phyloP scores from a whole-genome alignment of 2,329 filamentous ascomycete genomes.

The Fusarium tjaetaba region DNA sequence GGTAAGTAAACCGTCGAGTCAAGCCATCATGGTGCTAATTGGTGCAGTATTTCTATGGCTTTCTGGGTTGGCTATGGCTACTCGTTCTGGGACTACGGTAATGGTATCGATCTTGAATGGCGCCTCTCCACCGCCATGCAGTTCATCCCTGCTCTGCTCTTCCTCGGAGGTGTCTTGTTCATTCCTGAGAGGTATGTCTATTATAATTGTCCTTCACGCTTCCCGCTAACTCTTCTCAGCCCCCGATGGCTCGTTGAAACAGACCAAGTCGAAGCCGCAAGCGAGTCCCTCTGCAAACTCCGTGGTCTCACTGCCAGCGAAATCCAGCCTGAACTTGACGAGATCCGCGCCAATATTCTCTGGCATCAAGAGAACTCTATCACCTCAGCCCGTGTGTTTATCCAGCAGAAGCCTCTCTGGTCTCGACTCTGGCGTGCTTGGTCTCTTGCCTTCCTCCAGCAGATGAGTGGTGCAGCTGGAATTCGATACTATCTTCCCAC shows the following conservation, averaged over 20 bases:
- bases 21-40: neutral
- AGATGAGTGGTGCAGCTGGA: slow-evolving; percentile 16
- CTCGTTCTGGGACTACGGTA: slow-evolving; percentile 14
- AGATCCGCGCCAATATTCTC: slow-evolving; percentile 20
- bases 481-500: slow-evolving; percentile 18
- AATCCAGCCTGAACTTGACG: slow-evolving; percentile 16
- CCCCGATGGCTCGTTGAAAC: slow-evolving; percentile 19
- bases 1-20: neutral
- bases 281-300: neutral
- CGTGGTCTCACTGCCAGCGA: neutral
- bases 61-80: slow-evolving; percentile 25
- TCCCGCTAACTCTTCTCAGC: neutral
- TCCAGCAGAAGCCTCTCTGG: slow-evolving; percentile 19
- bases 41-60: slow-evolving; percentile 2
- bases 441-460: slow-evolving; percentile 8
- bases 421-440: slow-evolving; percentile 17
- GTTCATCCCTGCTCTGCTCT: slow-evolving; percentile 9
- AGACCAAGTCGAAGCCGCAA: slow-evolving; percentile 15
- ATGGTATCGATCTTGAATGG: slow-evolving; percentile 14
- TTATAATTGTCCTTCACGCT: accelerated
- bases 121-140: slow-evolving; percentile 15
- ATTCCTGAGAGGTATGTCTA: slow-evolving; percentile 11
- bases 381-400: slow-evolving; percentile 8
- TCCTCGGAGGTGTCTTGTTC: slow-evolving; percentile 1
- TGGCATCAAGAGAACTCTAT: slow-evolving; percentile 21